phyloP scores from a whole-genome alignment of 1,284 basidiomycete genomes.

The Pascua guehoae region DNA sequence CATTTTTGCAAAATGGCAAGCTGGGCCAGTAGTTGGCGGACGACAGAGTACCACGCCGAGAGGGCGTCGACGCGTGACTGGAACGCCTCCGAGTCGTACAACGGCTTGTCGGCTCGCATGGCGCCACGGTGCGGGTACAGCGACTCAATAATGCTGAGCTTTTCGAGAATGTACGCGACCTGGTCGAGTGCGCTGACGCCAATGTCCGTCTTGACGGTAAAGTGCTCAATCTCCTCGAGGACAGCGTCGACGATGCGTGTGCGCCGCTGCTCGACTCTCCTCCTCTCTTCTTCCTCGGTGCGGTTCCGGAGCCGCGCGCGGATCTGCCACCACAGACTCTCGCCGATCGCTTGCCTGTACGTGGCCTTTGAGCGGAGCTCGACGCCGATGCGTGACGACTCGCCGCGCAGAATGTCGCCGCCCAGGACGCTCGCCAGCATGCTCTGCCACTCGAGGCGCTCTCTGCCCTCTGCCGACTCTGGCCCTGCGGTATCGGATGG shows the following conservation, averaged over 20 bases:
- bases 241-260: conserved; percentile 74
- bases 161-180: conserved; percentile 69
- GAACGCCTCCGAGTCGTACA: conserved; percentile 64
- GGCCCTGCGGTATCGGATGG: conserved; percentile 15
- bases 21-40: conserved; percentile 71
- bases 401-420: conserved; percentile 87
- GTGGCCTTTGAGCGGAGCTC: conserved; percentile 62
- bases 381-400: conserved; percentile 79
- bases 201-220: conserved; percentile 51
- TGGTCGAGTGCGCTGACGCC: conserved; percentile 61
- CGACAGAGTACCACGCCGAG: conserved; percentile 81
- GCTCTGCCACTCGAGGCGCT: conserved; percentile 88
- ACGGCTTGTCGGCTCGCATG: conserved; percentile 72
- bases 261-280: conserved; percentile 74
- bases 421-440: conserved; percentile 87
- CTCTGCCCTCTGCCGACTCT: conserved; percentile 60
- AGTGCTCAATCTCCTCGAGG: conserved; percentile 75
- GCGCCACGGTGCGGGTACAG: conserved; percentile 82
- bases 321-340: conserved; percentile 82
- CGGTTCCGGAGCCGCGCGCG: conserved; percentile 79
- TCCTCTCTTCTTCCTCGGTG: conserved; percentile 76
- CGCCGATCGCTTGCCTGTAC: conserved; percentile 64
- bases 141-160: conserved; percentile 75
- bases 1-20: conserved; percentile 75
- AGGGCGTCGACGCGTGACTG: conserved; percentile 77